phyloP scores from a whole-genome alignment of 805 yeast genomes.

The Starmerella vaccinii region DNA sequence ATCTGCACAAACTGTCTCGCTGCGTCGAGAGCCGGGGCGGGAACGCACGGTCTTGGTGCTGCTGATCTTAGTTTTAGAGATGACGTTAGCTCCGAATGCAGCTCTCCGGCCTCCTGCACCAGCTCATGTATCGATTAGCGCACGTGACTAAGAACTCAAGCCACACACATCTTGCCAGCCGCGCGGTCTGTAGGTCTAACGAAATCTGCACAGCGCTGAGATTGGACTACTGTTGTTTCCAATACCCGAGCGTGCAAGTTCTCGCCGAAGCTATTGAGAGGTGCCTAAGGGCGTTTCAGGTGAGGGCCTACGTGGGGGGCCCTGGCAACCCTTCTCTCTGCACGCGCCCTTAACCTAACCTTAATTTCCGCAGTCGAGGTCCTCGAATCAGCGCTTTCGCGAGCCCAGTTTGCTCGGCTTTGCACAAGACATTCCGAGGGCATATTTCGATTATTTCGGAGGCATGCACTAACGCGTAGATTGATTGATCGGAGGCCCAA shows the following conservation, averaged over 20 bases:
- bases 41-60: neutral
- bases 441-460: too few relatives aligned
- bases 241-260: too few relatives aligned
- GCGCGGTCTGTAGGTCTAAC: neutral
- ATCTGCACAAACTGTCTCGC: neutral
- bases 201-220: neutral
- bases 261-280: too few relatives aligned
- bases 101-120: conserved; percentile 3
- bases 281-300: too few relatives aligned
- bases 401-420: neutral
- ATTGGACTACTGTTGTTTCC: neutral
- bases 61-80: conserved; percentile 1
- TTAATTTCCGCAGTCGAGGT: neutral
- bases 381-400: conserved; percentile 1
- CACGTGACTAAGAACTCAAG: conserved; percentile 1
- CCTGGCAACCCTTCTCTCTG: neutral
- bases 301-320: neutral
- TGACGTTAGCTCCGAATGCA: conserved; percentile 7
- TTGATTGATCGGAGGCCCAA: too few relatives aligned
- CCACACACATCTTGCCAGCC: neutral
- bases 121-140: conserved; percentile 2
- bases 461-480: too few relatives aligned
- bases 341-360: neutral
- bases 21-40: neutral
- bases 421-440: neutral